These are phyloP conservation scores for Trichoderma afroharzianum DNA, from an alignment of 2,329 filamentous ascomycete genomes.

Conservation along the genomic window DNA sequence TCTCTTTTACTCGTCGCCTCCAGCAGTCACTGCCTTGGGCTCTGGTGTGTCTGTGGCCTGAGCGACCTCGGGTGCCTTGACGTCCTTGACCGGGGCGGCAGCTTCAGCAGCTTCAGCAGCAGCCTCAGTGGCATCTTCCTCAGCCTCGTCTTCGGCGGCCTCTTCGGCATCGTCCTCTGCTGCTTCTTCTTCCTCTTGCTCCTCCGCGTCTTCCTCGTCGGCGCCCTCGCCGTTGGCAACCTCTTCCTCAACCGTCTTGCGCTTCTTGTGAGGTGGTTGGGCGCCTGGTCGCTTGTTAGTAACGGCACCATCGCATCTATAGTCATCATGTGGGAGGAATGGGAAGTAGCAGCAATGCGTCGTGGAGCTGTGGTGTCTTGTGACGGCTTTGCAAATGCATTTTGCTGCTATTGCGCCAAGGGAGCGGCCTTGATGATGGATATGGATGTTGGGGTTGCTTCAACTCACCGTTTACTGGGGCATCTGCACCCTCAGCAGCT, in stretches of 20 bases:
- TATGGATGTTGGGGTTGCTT: neutral
- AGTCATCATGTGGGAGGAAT: neutral
- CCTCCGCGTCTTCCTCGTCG: conserved; percentile 32
- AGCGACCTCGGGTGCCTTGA: conserved; percentile 25
- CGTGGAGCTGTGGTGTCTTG: neutral
- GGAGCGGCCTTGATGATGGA: neutral
- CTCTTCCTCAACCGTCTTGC: conserved; percentile 40
- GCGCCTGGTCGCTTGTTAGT: conserved; percentile 24
- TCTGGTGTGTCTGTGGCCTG: conserved; percentile 26
- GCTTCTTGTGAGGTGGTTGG: conserved; percentile 50
- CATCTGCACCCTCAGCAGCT: conserved; percentile 24
- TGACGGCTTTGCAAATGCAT: neutral
- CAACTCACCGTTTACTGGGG: conserved; percentile 36
- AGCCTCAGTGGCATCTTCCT: conserved; percentile 24
- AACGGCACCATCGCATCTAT: neutral
- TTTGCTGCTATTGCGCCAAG: neutral
- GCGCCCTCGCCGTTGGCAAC: conserved; percentile 35
- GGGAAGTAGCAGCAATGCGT: neutral
- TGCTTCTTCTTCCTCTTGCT: conserved; percentile 23
- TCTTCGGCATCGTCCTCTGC: conserved; percentile 23
- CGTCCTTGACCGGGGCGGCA: conserved; percentile 26
- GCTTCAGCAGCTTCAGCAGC: conserved; percentile 7
- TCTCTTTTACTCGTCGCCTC: conserved; percentile 26
- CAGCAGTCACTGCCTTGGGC: conserved; percentile 29
- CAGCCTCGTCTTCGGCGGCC: conserved; percentile 26